These are phyloP conservation scores for Amphichorda felina DNA, from an alignment of 2,329 filamentous ascomycete genomes.

Conservation along the genomic window DNA sequence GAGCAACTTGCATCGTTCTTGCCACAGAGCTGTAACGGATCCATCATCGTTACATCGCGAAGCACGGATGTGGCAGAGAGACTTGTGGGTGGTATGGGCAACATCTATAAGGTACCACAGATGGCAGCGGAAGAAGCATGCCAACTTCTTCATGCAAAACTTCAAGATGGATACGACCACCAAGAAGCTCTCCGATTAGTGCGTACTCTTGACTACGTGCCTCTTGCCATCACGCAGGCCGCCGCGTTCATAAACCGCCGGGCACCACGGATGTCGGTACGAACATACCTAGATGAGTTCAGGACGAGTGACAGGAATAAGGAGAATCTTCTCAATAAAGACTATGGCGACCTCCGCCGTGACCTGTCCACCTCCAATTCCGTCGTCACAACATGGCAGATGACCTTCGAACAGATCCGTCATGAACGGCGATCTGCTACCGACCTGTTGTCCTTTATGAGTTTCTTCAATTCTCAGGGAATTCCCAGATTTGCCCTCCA, in stretches of 20 bases:
- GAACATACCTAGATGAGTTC: slow-evolving; percentile 25
- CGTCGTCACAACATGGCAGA: slow-evolving; percentile 14
- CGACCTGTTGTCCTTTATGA: slow-evolving; percentile 30
- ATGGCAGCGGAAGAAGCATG: no score
- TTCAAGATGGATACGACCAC: no score
- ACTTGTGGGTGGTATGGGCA: slow-evolving; percentile 8
- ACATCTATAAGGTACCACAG: no score
- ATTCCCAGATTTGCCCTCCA: slow-evolving; percentile 14
- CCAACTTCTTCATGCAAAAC: no score
- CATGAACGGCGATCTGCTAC: slow-evolving; percentile 18
- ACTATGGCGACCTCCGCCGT: slow-evolving; percentile 6
- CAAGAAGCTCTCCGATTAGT: slow-evolving; percentile 12
- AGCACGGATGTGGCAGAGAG: slow-evolving; percentile 9
- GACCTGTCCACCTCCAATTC: slow-evolving; percentile 10
- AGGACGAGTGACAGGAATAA: slow-evolving; percentile 7
- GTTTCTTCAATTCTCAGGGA: slow-evolving; percentile 28
- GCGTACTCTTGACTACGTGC: slow-evolving; percentile 15
- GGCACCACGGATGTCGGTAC: slow-evolving; percentile 14
- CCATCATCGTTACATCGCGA: slow-evolving; percentile 15
- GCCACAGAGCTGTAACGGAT: slow-evolving; percentile 15
- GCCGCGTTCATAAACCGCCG: slow-evolving; percentile 17
- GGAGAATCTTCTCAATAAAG: slow-evolving; percentile 8
- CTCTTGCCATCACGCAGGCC: slow-evolving; percentile 21
- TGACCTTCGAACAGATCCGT: slow-evolving; percentile 20
- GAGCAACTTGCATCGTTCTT: slow-evolving; percentile 12